Percentiles rank a stretch among this genome's conserved stretches.
These are phyloP conservation scores for Camellia japonica DNA, from an alignment of 148 eudicot genomes.

Conservation along the genomic window DNA sequence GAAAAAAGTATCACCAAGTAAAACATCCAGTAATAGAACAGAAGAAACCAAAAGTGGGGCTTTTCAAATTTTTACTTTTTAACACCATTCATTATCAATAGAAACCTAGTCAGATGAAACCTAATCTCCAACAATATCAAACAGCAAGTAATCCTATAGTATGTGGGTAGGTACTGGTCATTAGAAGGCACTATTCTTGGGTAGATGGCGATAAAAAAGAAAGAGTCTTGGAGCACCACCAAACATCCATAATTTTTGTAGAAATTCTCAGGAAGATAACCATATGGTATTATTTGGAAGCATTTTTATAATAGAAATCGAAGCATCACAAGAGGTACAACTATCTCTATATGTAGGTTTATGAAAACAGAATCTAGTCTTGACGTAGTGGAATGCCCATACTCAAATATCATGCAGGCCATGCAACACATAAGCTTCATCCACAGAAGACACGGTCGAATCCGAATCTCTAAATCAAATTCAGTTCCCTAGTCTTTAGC, in stretches of 20 bases:
- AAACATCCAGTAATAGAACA: not conserved
- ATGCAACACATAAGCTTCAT: not conserved
- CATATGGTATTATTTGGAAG: not conserved
- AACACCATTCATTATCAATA: not conserved
- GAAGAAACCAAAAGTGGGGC: not conserved
- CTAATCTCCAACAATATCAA: not conserved
- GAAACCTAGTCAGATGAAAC: not conserved
- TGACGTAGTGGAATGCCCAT: not conserved
- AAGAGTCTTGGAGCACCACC: not conserved
- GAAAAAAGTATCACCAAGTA: not conserved
- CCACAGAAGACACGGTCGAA: not conserved
- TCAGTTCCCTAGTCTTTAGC: not conserved
- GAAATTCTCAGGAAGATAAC: not conserved
- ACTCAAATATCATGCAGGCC: not conserved
- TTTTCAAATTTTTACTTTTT: not conserved
- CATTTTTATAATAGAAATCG: not conserved
- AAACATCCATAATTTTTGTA: not conserved
- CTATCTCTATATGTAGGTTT: not conserved
- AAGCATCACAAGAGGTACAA: constrained; percentile 7
- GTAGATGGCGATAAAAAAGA: not conserved
- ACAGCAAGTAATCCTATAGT: not conserved
- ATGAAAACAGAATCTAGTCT: not conserved
- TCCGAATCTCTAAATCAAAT: not conserved
- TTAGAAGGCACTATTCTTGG: not conserved
- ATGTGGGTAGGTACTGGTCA: not conserved